Evolutionary conservation across 768 basidiomycete genomes (phyloP).

Genomic region (Calocera cornea): DNA sequence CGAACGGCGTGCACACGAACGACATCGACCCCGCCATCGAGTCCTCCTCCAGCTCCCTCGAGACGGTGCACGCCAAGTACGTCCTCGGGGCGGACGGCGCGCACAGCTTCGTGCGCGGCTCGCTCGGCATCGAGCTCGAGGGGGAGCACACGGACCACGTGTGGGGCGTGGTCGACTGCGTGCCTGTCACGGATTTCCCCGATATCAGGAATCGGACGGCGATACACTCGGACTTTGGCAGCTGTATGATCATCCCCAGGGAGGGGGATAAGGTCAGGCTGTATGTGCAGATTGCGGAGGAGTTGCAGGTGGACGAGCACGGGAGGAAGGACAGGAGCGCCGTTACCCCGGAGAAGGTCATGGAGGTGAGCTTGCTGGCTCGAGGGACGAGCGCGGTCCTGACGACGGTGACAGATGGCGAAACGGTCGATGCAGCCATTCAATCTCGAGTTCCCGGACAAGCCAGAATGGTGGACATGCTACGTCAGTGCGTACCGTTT

Average conservation of each 20-base stretch:
- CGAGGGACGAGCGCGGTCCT: background rate
- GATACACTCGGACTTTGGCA: slow-evolving; percentile 56
- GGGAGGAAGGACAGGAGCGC: slow-evolving; percentile 43
- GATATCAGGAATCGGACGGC: slow-evolving; percentile 53
- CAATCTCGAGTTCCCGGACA: slow-evolving; percentile 33
- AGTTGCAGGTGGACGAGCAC: slow-evolving; percentile 31
- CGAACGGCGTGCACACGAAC: slow-evolving; percentile 9
- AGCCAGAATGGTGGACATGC: slow-evolving; percentile 58
- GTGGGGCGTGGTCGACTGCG: slow-evolving; percentile 70
- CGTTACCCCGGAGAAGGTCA: slow-evolving; percentile 37
- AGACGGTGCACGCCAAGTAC: slow-evolving; percentile 56
- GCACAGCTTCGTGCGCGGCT: slow-evolving; percentile 71
- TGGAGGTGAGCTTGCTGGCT: slow-evolving; percentile 31
- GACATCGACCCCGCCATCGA: background rate
- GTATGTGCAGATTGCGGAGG: slow-evolving; percentile 52
- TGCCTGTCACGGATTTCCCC: slow-evolving; percentile 62
- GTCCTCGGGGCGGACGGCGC: slow-evolving; percentile 62
- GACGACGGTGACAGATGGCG: slow-evolving; percentile 32
- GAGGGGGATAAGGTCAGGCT: slow-evolving; percentile 38
- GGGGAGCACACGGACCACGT: slow-evolving; percentile 64
- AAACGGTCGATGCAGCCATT: slow-evolving; percentile 46
- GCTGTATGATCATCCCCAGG: slow-evolving; percentile 62
- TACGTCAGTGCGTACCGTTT: slow-evolving; percentile 47
- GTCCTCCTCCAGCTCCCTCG: slow-evolving; percentile 16
- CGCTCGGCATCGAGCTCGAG: slow-evolving; percentile 52